Conservation (phyloP, 2,329 filamentous ascomycete species). For the Neofusicoccum sp. region DNA sequence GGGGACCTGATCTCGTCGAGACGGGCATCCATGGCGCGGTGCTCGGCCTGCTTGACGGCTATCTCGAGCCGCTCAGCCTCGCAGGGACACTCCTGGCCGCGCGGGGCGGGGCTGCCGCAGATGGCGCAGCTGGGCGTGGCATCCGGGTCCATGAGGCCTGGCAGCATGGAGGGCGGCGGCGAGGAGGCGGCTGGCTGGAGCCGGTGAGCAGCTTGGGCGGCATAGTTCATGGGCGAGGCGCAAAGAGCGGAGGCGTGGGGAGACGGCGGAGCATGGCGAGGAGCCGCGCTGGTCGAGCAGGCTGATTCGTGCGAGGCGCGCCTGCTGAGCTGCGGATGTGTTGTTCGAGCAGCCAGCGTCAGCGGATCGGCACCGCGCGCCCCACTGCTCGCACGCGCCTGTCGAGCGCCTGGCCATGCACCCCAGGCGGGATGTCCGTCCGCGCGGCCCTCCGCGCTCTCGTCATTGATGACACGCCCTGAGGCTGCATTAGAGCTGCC, state of each 20-base stretch:
- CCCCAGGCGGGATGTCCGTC: too few species aligned
- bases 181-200: neutral
- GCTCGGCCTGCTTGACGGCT: slow-evolving; percentile 39
- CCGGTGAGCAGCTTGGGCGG: neutral
- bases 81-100: slow-evolving; percentile 39
- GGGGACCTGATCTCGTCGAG: slow-evolving; percentile 35
- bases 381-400: too few species aligned
- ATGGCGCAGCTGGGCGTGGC: slow-evolving; percentile 41
- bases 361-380: neutral
- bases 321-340: neutral
- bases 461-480: too few species aligned
- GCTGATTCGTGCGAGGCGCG: slow-evolving; percentile 13
- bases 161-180: neutral
- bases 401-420: too few species aligned
- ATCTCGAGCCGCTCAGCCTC: slow-evolving; percentile 40
- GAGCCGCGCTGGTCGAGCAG: neutral
- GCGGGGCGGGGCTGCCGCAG: slow-evolving; percentile 35
- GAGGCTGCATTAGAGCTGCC: too few species aligned
- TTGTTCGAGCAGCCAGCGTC: slow-evolving; percentile 6
- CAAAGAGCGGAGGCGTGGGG: neutral
- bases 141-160: slow-evolving; percentile 28
- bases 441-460: too few species aligned
- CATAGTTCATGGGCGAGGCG: neutral
- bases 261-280: neutral
- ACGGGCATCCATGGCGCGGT: slow-evolving; percentile 37